Conservation (phyloP, 306 rosid genomes). For the Oxytropis ochrocephala region DNA sequence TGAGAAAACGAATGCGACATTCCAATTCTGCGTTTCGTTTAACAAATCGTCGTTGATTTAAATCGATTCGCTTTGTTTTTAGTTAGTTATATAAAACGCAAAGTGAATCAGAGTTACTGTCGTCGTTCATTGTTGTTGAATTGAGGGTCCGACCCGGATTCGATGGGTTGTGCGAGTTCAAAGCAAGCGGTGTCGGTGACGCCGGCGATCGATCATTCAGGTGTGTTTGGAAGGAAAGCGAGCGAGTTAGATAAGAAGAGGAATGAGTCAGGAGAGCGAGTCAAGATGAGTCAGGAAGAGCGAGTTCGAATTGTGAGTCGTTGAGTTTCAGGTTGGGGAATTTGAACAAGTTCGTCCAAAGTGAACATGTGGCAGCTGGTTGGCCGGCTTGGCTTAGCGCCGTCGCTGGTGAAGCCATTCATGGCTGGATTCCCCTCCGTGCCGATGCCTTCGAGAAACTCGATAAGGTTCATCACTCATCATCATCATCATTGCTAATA, state of each 20-base stretch:
- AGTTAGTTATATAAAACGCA: neutral
- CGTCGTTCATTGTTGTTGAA: neutral
- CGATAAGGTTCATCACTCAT: slow-evolving; percentile 50
- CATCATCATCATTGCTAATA: neutral
- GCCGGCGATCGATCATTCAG: slow-evolving; percentile 76
- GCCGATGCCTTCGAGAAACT: slow-evolving; percentile 79
- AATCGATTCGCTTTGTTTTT: neutral
- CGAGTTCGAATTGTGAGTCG: slow-evolving; percentile 63
- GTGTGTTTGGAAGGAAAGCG: slow-evolving; percentile 43
- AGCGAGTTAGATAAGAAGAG: slow-evolving; percentile 20
- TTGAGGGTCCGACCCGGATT: slow-evolving; percentile 12
- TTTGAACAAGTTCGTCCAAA: slow-evolving; percentile 60
- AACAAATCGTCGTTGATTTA: neutral
- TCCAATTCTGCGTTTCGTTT: neutral
- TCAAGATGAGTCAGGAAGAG: slow-evolving; percentile 61
- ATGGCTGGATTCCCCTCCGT: slow-evolving; percentile 86
- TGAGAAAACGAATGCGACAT: neutral
- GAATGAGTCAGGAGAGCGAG: slow-evolving; percentile 39
- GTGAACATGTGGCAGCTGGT: slow-evolving; percentile 83
- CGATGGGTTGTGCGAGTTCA: slow-evolving; percentile 86
- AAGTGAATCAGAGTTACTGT: neutral
- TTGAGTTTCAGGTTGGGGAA: slow-evolving; percentile 71
- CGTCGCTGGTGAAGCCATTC: slow-evolving; percentile 95
- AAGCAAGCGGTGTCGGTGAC: slow-evolving; percentile 89
- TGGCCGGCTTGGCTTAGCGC: slow-evolving; percentile 98